phyloP scores from a whole-genome alignment of 108 stramenopile species.

The Cafeteria roenbergensis region DNA sequence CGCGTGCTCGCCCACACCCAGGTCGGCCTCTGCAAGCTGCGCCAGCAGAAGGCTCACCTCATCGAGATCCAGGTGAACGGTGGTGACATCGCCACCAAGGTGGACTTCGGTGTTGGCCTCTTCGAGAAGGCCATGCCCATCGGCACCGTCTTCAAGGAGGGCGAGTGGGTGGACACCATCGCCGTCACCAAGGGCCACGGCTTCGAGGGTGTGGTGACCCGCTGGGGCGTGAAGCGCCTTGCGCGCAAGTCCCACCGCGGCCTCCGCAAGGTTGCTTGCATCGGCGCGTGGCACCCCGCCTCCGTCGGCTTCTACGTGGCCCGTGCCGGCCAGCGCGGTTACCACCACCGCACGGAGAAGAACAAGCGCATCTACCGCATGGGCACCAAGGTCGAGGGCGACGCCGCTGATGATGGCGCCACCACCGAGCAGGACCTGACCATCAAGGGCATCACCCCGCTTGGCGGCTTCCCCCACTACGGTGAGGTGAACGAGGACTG shows the following conservation, averaged over 20 bases:
- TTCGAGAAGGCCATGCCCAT: constrained; percentile 92
- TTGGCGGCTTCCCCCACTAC: constrained; percentile 97
- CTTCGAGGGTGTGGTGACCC: constrained; percentile 90
- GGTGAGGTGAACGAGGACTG: constrained; percentile 92
- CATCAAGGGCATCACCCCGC: constrained; percentile 93
- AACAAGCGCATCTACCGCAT: constrained; percentile 99
- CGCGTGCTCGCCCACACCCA: constrained; percentile 98
- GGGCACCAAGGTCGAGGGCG: constrained; percentile 60
- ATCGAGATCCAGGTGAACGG: constrained; percentile 99
- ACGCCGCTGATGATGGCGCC: constrained; percentile 71
- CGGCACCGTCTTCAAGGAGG: constrained; percentile 84
- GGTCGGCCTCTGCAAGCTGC: constrained; percentile 76
- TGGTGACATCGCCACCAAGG: constrained; percentile 87
- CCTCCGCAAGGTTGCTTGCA: constrained; percentile 99
- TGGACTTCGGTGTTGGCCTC: constrained; percentile 67
- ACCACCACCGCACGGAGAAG: constrained; percentile 98
- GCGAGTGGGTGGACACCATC: constrained; percentile 85
- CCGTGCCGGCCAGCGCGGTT: constrained; percentile 98
- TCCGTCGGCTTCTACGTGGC: constrained; percentile 88
- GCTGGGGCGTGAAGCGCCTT: constrained; percentile 98
- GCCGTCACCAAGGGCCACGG: constrained; percentile 97
- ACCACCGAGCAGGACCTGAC: constrained; percentile 93
- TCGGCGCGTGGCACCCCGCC: constrained; percentile 99
- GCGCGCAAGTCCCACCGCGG: constrained; percentile 99
- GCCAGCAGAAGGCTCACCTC: constrained; percentile 97